Percentiles rank a stretch among this genome's conserved stretches.
Conservation (phyloP, 2,329 filamentous ascomycete genomes). For the Chaetoscypha palmicola region DNA sequence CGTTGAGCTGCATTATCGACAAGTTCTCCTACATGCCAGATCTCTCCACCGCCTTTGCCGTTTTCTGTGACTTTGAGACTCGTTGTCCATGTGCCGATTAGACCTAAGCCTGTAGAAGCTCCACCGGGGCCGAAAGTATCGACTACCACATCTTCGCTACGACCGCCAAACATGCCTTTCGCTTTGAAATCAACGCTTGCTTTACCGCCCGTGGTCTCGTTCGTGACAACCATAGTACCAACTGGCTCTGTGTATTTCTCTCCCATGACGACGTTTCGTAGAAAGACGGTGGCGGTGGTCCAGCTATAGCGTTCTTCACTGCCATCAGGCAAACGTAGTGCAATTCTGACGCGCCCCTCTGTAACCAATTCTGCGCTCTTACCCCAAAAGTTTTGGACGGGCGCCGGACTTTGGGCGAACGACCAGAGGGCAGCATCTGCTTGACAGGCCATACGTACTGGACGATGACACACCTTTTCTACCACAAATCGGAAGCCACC, state of each 20-base stretch:
- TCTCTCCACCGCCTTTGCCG: constrained; percentile 55
- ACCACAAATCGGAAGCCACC: constrained; percentile 83
- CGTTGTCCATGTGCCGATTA: constrained; percentile 80
- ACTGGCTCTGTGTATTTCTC: constrained; percentile 98
- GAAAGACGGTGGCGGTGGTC: constrained; percentile 79
- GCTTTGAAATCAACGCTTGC: constrained; percentile 86
- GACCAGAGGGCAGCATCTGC: constrained; percentile 83
- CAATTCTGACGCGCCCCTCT: constrained; percentile 76
- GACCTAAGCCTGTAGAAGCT: constrained; percentile 54
- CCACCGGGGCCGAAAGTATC: constrained; percentile 65
- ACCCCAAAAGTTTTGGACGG: constrained; percentile 97
- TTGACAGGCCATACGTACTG: constrained; percentile 87
- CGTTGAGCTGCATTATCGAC: constrained; percentile 72
- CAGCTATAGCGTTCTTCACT: constrained; percentile 81
- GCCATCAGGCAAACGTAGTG: constrained; percentile 57
- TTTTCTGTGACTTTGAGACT: constrained; percentile 60
- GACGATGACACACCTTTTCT: constrained; percentile 90
- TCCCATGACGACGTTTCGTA: constrained; percentile 93
- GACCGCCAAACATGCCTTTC: constrained; percentile 94
- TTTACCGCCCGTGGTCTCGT: constrained; percentile 77
- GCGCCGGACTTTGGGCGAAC: constrained; percentile 77
- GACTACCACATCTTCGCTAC: constrained; percentile 81
- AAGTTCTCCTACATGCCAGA: constrained; percentile 74
- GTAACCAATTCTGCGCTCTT: constrained; percentile 93
- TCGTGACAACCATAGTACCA: constrained; percentile 77